phyloP scores from a whole-genome alignment of 2,329 filamentous ascomycete genomes.

The Niveomyces coronatus region DNA sequence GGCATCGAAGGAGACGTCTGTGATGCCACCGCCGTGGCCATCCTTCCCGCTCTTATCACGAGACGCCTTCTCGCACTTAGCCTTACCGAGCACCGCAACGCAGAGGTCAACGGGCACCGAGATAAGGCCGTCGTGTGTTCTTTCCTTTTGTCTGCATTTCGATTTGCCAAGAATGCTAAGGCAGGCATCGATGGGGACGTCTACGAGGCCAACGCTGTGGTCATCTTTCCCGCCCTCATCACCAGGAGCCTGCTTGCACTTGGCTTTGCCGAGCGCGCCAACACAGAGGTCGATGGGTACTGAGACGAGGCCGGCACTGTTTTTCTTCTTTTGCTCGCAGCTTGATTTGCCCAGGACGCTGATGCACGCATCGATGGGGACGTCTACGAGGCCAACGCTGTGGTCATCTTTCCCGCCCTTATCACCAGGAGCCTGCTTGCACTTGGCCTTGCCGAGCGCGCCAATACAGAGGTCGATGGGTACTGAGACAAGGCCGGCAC shows the following conservation, averaged over 20 bases:
- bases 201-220: conserved; percentile 10
- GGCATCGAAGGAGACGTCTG: not conserved
- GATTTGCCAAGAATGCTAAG: not conserved
- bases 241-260: conserved; percentile 1
- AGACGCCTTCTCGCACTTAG: not conserved
- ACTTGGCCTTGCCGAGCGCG: conserved; percentile 1
- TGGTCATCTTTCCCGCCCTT: no score
- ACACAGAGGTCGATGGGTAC: not conserved
- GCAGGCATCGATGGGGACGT: conserved; percentile 1
- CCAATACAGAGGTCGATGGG: no score
- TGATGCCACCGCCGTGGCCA: conserved; percentile 9
- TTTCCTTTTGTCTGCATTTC: no score
- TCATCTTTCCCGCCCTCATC: conserved; percentile 2
- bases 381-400: conserved; percentile 11
- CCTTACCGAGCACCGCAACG: not conserved
- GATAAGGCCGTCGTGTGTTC: no score
- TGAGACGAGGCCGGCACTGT: no score
- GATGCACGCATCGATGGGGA: no score
- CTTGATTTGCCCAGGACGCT: no score
- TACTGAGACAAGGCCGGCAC: no score
- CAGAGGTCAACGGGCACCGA: not conserved
- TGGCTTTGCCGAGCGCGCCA: not conserved
- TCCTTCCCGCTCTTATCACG: conserved; percentile 1
- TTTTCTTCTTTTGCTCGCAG: no score
- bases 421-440: no score